A percentile compares a stretch with the other conserved stretches of the same genome.
Evolutionary conservation across 805 yeast species (phyloP).

Genomic region (Deakozyma indianensis): DNA sequence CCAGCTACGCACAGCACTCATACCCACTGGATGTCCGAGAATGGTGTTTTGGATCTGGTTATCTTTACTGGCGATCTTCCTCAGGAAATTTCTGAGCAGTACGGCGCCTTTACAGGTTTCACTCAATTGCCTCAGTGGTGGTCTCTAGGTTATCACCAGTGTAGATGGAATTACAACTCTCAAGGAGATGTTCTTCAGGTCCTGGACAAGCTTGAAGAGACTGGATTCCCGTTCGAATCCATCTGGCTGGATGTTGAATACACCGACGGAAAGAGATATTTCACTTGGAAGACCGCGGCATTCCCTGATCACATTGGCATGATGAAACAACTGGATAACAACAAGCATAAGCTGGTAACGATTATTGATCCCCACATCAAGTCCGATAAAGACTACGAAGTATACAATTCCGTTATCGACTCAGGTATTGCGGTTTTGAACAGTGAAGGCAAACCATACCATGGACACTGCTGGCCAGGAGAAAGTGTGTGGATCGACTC

Average conservation of each 20-base stretch:
- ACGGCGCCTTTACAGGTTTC: slow-evolving; percentile 59
- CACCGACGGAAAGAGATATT: slow-evolving; percentile 72
- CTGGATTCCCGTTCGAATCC: slow-evolving; percentile 71
- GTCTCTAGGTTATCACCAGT: slow-evolving; percentile 85
- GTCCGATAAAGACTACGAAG: slow-evolving; percentile 36
- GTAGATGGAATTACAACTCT: slow-evolving; percentile 93
- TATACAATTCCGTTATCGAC: slow-evolving; percentile 38
- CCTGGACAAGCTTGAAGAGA: slow-evolving; percentile 50
- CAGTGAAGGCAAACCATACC: slow-evolving; percentile 32
- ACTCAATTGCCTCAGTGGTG: slow-evolving; percentile 62
- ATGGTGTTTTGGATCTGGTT: slow-evolving; percentile 67
- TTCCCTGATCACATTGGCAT: slow-evolving; percentile 67
- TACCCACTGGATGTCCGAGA: slow-evolving; percentile 91
- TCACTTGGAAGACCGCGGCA: slow-evolving; percentile 68
- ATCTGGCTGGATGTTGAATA: slow-evolving; percentile 95
- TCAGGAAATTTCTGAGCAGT: slow-evolving; percentile 43
- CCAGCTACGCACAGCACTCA: slow-evolving; percentile 16
- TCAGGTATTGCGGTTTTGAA: slow-evolving; percentile 34
- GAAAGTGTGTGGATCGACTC: slow-evolving; percentile 90
- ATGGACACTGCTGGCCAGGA: slow-evolving; percentile 98
- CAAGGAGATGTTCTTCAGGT: slow-evolving; percentile 74
- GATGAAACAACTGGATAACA: slow-evolving; percentile 46
- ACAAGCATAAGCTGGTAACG: slow-evolving; percentile 70
- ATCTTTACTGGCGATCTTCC: slow-evolving; percentile 45
- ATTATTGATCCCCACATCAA: slow-evolving; percentile 90